Base-by-base conservation (phyloP, 176 grass and related monocot genomes). In the Phoenix dactylifera region DNA sequence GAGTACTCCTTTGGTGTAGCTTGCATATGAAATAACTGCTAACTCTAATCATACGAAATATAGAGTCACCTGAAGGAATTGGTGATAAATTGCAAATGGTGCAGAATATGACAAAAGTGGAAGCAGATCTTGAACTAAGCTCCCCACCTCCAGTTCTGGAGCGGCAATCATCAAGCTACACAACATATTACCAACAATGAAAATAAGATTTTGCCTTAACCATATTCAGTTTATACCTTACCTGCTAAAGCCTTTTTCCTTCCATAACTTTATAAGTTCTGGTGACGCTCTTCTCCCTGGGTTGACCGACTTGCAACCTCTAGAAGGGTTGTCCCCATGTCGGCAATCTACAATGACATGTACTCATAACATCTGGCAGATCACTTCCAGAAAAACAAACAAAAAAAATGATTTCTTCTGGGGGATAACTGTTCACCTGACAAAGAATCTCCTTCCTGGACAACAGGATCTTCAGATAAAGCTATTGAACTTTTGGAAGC, bases 111-210 rank as follows among this genome's bases (percentile, higher is more conserved):
- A 80, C 30, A 97, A 64, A 53, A 97, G 73, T 10, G 87, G 87
- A 64, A 97, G 93, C 19, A 97, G 67, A 76, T 91, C 84, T 62
- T 80, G 64, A 69, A 83, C 77, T 39, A 97, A 72, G 48, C 55
- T 61, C 65, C 82, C 81, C 17, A 91, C 84, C 52, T 97, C 87
- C 25, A 84, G 69, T 39, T 81, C 84, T 2, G 84, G 84, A 53
- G 87, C 81, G 76, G 87, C 84, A 76, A 97, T 73, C 67, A 97
- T 97, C 67, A 97, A 85, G 68, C 93, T 97, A 67, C 59, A 88
- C 62, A 28, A 80, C 52, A 57, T 62, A 80, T 35, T 44, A 59
- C 5, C 0, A 15, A 64, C 32, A 68, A 76, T 63, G n/a, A 60
- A 14, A 84, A 67, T 29, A 30, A 49, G 10, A 17, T 59, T 26